Percentiles rank a stretch among this genome's conserved stretches.
phyloP scores from a whole-genome alignment of 129 eudicot species.

The Erigeron canadensis region DNA sequence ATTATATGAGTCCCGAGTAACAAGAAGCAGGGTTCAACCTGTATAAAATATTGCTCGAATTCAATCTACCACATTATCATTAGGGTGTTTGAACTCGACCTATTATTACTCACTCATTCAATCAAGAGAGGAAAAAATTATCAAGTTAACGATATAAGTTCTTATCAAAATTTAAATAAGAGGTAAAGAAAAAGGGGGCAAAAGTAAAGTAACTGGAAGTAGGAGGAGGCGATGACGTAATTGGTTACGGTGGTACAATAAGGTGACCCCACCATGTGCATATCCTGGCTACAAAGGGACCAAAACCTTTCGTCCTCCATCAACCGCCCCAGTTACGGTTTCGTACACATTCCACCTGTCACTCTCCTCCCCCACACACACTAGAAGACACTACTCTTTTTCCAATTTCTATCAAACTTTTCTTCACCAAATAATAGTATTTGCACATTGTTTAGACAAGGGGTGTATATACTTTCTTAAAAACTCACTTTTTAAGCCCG shows the following conservation, averaged over 20 bases:
- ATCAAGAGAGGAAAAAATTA: no score
- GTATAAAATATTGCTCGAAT: no score
- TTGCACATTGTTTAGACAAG: no score
- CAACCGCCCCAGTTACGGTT: slow-evolving; percentile 39
- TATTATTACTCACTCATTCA: no score
- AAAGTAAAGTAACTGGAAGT: not conserved
- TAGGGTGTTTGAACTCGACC: no score
- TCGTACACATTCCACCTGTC: slow-evolving; percentile 35
- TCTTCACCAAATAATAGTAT: not conserved
- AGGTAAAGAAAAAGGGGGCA: not conserved
- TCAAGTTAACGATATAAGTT: no score
- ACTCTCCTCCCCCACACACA: not conserved
- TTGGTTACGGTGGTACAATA: not conserved
- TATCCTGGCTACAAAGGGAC: not conserved
- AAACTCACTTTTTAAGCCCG: no score
- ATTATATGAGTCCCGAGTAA: no score
- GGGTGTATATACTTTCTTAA: no score
- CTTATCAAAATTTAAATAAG: not conserved
- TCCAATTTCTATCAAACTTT: not conserved
- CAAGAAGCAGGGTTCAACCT: no score
- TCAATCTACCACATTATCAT: no score
- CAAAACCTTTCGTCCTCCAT: slow-evolving; percentile 23
- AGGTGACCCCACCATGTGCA: slow-evolving; percentile 25
- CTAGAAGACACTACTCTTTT: not conserved
- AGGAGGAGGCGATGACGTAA: slow-evolving; percentile 21